These are phyloP conservation scores for Xanthoparmelia taractica DNA, from an alignment of 495 filamentous ascomycete genomes.

Conservation along the genomic window DNA sequence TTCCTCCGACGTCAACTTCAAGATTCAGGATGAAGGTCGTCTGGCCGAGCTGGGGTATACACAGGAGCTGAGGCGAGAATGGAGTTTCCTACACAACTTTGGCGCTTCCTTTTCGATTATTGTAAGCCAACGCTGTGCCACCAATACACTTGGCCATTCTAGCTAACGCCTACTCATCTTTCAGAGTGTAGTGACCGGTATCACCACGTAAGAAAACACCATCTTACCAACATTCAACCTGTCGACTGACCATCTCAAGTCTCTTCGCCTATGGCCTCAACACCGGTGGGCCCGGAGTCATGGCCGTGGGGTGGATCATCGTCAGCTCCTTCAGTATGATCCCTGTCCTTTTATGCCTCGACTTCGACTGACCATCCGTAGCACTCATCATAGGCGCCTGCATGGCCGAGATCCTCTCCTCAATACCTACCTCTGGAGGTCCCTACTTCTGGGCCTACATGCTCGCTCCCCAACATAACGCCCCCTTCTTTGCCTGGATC, in stretches of 20 bases:
- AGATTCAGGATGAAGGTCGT: conserved; percentile 41
- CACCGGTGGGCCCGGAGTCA: conserved; percentile 50
- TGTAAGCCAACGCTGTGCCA: conserved; percentile 30
- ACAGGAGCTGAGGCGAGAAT: conserved; percentile 51
- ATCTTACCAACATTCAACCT: conserved; percentile 8
- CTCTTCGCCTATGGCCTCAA: conserved; percentile 47
- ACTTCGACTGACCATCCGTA: conserved; percentile 6
- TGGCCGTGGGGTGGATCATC: conserved; percentile 47
- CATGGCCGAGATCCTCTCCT: conserved; percentile 60
- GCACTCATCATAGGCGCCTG: conserved; percentile 48
- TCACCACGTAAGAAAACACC: conserved; percentile 38
- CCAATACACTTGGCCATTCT: not conserved
- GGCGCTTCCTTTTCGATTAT: conserved; percentile 59
- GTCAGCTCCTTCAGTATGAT: conserved; percentile 43
- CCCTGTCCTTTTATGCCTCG: not conserved
- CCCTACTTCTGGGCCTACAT: conserved; percentile 62
- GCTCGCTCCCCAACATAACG: conserved; percentile 47
- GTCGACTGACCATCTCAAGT: conserved; percentile 25
- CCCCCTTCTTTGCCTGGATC: conserved; percentile 56
- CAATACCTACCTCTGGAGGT: conserved; percentile 55
- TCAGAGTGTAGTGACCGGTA: conserved; percentile 54
- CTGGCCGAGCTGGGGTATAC: conserved; percentile 55
- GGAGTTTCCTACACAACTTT: conserved; percentile 55
- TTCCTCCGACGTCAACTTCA: conserved; percentile 22
- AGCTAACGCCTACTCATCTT: conserved; percentile 10